Percentiles rank a stretch among this genome's conserved stretches.
Conservation (phyloP, 1,284 basidiomycete species). For the Ceratorhiza oryzae-sativae region DNA sequence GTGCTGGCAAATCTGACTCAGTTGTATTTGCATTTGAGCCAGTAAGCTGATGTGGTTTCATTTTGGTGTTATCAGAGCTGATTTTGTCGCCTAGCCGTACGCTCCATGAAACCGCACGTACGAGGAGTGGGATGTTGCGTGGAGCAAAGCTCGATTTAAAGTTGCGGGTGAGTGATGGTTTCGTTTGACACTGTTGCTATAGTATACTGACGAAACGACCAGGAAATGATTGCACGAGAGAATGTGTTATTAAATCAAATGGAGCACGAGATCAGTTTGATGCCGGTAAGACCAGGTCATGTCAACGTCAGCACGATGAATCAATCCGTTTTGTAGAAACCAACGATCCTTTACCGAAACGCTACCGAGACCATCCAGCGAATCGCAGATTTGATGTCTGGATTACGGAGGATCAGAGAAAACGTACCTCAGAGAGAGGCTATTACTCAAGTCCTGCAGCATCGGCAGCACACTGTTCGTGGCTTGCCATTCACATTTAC, state of each 20-base stretch:
- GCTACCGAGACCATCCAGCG: slow-evolving; percentile 54
- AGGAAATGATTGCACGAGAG: slow-evolving; percentile 36
- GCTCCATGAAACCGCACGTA: slow-evolving; percentile 23
- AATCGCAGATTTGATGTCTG: slow-evolving; percentile 58
- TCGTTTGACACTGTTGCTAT: neutral
- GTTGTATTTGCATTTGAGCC: slow-evolving; percentile 50
- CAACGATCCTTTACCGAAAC: slow-evolving; percentile 57
- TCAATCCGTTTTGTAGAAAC: slow-evolving; percentile 53
- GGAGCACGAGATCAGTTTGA: slow-evolving; percentile 59
- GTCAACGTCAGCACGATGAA: neutral
- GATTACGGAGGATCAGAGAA: slow-evolving; percentile 59
- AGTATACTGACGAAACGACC: neutral
- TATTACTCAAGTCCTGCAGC: slow-evolving; percentile 54
- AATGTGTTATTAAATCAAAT: slow-evolving; percentile 50
- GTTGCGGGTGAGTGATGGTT: neutral
- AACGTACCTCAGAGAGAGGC: slow-evolving; percentile 59
- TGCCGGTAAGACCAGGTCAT: slow-evolving; percentile 53
- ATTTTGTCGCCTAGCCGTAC: slow-evolving; percentile 4
- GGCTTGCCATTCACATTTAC: no score
- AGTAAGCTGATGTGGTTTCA: neutral
- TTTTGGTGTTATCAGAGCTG: neutral
- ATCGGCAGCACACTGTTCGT: slow-evolving; percentile 58
- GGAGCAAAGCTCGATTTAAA: slow-evolving; percentile 30
- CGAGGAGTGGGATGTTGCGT: slow-evolving; percentile 27
- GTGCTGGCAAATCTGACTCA: slow-evolving; percentile 56